Conservation (phyloP, 176 grass and related monocot genomes). For the Avena insularis region DNA sequence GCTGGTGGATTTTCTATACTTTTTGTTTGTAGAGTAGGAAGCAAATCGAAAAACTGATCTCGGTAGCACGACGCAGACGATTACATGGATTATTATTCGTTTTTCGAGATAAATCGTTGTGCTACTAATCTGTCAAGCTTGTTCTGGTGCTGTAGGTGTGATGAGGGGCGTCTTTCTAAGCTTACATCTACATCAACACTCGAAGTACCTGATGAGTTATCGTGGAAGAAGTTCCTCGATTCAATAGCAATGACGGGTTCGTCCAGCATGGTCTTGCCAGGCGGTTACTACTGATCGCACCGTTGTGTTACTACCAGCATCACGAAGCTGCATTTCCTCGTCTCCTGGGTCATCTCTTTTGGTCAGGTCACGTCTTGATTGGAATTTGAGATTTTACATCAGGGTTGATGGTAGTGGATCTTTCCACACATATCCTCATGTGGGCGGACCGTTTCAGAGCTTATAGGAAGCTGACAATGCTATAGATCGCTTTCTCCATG, state of each 20-base stretch:
- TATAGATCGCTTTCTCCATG: background rate
- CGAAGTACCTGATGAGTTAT: background rate
- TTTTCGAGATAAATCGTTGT: background rate
- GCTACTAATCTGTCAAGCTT: background rate
- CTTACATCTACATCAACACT: background rate
- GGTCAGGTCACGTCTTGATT: background rate
- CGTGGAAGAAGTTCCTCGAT: background rate
- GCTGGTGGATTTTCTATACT: background rate
- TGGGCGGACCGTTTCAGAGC: background rate
- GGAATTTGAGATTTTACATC: background rate
- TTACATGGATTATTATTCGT: background rate
- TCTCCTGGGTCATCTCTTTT: background rate
- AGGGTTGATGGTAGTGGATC: background rate
- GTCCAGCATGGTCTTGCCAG: background rate
- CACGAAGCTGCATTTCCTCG: background rate
- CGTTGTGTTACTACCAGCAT: background rate
- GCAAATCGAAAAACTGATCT: background rate
- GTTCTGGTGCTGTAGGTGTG: background rate
- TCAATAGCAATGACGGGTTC: background rate
- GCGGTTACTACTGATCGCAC: background rate
- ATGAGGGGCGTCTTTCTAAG: background rate
- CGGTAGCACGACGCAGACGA: background rate
- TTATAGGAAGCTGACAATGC: background rate
- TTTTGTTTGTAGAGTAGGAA: background rate
- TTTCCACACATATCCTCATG: background rate